These are phyloP conservation scores for Zelopaecilomyces penicillatus DNA, from an alignment of 2,329 filamentous ascomycete genomes.

Conservation along the genomic window DNA sequence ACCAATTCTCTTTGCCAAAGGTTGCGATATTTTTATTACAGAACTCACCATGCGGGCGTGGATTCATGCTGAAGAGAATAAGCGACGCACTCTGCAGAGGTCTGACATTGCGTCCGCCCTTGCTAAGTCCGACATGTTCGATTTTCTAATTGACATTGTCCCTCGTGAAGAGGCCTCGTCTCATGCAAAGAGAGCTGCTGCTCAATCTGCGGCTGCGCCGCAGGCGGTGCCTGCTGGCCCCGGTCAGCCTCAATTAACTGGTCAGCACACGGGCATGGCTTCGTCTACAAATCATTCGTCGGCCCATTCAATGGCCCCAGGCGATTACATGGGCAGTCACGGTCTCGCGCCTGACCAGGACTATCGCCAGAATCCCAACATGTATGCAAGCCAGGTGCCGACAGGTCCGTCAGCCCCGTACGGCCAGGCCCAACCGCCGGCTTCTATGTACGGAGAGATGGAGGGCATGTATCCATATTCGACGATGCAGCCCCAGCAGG, in stretches of 20 bases:
- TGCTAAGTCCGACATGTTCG: slow-evolving; percentile 98
- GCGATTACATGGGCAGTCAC: slow-evolving; percentile 58
- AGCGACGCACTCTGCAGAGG: slow-evolving; percentile 86
- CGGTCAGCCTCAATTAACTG: slow-evolving; percentile 43
- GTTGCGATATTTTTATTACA: slow-evolving; percentile 98
- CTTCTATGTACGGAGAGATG: slow-evolving; percentile 67
- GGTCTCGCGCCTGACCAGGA: slow-evolving; percentile 61
- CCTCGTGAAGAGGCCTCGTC: slow-evolving; percentile 86
- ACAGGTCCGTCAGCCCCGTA: slow-evolving; percentile 63
- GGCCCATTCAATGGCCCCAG: slow-evolving; percentile 49
- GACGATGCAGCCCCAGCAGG: slow-evolving; percentile 74
- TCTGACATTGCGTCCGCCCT: slow-evolving; percentile 94
- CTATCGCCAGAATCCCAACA: slow-evolving; percentile 68
- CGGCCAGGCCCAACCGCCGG: slow-evolving; percentile 63
- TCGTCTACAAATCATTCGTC: slow-evolving; percentile 49
- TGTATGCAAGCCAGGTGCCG: slow-evolving; percentile 77
- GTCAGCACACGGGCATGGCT: slow-evolving; percentile 40
- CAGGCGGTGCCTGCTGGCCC: slow-evolving; percentile 40
- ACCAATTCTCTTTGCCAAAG: slow-evolving; percentile 95
- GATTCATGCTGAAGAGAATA: slow-evolving; percentile 99
- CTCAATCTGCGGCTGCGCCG: slow-evolving; percentile 36
- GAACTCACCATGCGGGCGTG: slow-evolving; percentile 98
- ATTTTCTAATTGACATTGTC: slow-evolving; percentile 98
- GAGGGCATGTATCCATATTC: slow-evolving; percentile 81
- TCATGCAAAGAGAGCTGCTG: slow-evolving; percentile 67